A percentile compares a stretch with the other conserved stretches of the same genome.
These are phyloP conservation scores for Fusarium citri DNA, from an alignment of 2,329 filamentous ascomycete species.

Conservation along the genomic window DNA sequence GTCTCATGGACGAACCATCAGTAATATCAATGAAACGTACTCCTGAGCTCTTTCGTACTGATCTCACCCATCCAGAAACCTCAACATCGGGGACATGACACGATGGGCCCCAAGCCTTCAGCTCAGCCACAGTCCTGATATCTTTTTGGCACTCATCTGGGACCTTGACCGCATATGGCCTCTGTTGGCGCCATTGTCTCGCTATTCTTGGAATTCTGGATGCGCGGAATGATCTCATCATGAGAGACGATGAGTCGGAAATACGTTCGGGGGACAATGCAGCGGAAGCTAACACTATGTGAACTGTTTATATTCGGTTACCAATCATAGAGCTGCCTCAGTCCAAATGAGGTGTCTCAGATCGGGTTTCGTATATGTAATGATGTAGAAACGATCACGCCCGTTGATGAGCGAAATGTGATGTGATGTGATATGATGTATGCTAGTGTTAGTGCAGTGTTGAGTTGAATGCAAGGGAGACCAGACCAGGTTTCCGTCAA, in stretches of 20 bases:
- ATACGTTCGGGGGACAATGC: conserved; percentile 6
- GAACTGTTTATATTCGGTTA: conserved; percentile 1
- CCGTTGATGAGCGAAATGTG: conserved; percentile 21
- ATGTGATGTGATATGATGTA: conserved; percentile 14
- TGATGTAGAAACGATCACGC: neutral
- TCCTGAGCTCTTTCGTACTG: conserved; percentile 86
- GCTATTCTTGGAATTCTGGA: conserved; percentile 19
- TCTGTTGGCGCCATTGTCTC: conserved; percentile 16
- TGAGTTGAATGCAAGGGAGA: conserved; percentile 33
- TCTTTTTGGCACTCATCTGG: conserved; percentile 45
- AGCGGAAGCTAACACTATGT: conserved; percentile 8
- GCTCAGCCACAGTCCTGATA: conserved; percentile 63
- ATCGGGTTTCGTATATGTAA: conserved; percentile 12
- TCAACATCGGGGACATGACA: conserved; percentile 62
- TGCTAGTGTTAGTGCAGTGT: conserved; percentile 15
- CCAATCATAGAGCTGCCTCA: conserved; percentile 7
- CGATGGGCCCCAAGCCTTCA: conserved; percentile 65
- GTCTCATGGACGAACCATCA: conserved; percentile 84
- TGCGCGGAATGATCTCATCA: conserved; percentile 41
- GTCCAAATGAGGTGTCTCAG: neutral
- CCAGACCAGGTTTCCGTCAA: conserved; percentile 13
- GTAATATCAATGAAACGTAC: conserved; percentile 85
- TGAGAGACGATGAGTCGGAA: conserved; percentile 20
- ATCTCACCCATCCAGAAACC: conserved; percentile 84
- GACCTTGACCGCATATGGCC: conserved; percentile 52